phyloP scores from a whole-genome alignment of 2,329 filamentous ascomycete genomes.

The Grosmannia huntii region DNA sequence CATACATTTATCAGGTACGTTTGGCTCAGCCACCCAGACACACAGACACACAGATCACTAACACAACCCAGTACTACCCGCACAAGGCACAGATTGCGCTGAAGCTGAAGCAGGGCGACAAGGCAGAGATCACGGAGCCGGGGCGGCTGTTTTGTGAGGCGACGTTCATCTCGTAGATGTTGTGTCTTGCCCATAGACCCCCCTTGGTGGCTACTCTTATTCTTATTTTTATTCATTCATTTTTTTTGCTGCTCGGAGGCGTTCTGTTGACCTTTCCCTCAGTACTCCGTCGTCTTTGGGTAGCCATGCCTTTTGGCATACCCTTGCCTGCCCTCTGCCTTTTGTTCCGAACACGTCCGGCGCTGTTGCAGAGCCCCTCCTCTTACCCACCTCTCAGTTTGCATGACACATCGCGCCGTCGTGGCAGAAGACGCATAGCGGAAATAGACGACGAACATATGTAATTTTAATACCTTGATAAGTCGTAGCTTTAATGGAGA shows the following conservation, averaged over 20 bases:
- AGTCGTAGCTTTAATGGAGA: not conserved
- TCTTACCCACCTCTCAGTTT: not conserved
- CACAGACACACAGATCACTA: not conserved
- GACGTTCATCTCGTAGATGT: slow-evolving; percentile 74
- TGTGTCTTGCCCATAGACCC: not conserved
- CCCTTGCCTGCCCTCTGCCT: not conserved
- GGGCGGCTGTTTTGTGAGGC: slow-evolving; percentile 77
- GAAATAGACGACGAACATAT: not conserved
- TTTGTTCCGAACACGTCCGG: not conserved
- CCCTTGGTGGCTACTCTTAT: not conserved
- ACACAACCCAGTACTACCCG: slow-evolving; percentile 51
- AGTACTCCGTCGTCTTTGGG: not conserved
- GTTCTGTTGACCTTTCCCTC: not conserved
- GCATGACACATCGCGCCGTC: not conserved
- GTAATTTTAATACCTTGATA: not conserved
- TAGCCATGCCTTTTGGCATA: not conserved
- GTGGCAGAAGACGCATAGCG: not conserved
- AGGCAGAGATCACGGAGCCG: slow-evolving; percentile 60
- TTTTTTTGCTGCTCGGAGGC: not conserved
- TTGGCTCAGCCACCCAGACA: not conserved
- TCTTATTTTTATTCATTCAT: not conserved
- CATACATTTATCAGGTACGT: slow-evolving; percentile 93
- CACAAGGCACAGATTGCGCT: slow-evolving; percentile 50
- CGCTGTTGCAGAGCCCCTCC: not conserved
- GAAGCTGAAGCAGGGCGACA: slow-evolving; percentile 74